A percentile compares a stretch with the other conserved stretches of the same genome.
phyloP scores from a whole-genome alignment of 768 basidiomycete genomes.

The Thelephora ganbajun region DNA sequence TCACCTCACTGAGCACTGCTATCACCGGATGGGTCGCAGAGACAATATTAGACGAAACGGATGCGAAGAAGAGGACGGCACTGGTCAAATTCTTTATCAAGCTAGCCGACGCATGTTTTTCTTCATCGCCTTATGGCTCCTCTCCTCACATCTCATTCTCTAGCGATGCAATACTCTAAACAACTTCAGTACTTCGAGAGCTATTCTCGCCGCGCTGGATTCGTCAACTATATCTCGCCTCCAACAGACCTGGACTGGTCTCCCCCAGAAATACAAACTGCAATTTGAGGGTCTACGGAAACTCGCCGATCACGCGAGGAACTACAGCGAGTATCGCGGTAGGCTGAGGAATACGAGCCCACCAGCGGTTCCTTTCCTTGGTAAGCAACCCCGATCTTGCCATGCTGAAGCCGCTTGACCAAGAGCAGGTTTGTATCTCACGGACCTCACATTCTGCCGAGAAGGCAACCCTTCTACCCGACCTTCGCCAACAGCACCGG shows the following conservation, averaged over 20 bases:
- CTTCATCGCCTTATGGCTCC: constrained; percentile 1
- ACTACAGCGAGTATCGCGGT: constrained; percentile 84
- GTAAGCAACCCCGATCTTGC: constrained; percentile 23
- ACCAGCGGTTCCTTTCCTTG: constrained; percentile 92
- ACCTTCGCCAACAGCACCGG: constrained; percentile 59
- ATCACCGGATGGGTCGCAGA: constrained; percentile 96
- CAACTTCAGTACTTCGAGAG: constrained; percentile 88
- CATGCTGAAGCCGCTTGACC: constrained; percentile 5
- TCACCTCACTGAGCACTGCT: constrained; percentile 79
- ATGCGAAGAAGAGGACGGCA: constrained; percentile 67
- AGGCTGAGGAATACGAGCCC: constrained; percentile 78
- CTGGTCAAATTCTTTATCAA: constrained; percentile 91
- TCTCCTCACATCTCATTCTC: constrained; percentile 6
- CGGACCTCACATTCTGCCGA: constrained; percentile 89
- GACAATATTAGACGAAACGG: constrained; percentile 80
- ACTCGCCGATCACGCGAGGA: constrained; percentile 82
- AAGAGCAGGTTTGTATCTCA: constrained; percentile 61
- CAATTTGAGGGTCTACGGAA: constrained; percentile 71
- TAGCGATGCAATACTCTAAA: constrained; percentile 74
- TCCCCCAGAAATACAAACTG: constrained; percentile 73
- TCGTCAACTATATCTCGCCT: constrained; percentile 89
- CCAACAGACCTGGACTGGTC: constrained; percentile 81
- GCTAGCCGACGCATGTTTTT: constrained; percentile 63
- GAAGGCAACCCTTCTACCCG: constrained; percentile 88
- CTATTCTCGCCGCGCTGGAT: constrained; percentile 88